Evolutionary conservation across 805 yeast genomes (phyloP).

Genomic region (Lachancea dasiensis): DNA sequence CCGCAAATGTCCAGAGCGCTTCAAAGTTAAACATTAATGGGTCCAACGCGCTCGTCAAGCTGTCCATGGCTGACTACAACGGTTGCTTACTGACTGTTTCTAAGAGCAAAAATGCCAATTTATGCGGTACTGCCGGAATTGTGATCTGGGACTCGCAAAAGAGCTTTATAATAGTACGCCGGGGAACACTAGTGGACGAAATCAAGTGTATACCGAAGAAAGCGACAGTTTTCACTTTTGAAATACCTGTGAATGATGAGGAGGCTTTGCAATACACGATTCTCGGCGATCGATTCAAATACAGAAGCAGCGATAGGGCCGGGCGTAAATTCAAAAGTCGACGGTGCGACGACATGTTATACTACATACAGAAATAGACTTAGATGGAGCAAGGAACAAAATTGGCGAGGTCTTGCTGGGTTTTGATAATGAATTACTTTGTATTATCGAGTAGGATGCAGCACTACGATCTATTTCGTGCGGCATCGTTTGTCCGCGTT

Average conservation of each 20-base stretch:
- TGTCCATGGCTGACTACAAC: conserved; percentile 74
- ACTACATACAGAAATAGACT: conserved; percentile 16
- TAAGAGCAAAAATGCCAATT: conserved; percentile 48
- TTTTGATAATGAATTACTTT: no score
- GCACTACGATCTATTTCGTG: no score
- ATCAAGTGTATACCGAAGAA: conserved; percentile 60
- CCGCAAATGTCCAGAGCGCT: conserved; percentile 13
- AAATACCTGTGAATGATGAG: conserved; percentile 35
- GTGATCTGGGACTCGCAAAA: conserved; percentile 81
- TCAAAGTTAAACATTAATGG: conserved; percentile 21
- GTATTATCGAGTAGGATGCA: no score
- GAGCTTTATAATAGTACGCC: conserved; percentile 50
- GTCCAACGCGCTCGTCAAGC: conserved; percentile 41
- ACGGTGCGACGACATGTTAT: conserved; percentile 53
- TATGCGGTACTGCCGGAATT: conserved; percentile 64
- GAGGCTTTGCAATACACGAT: conserved; percentile 52
- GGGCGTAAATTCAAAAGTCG: conserved; percentile 81
- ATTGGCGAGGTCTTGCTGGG: no score
- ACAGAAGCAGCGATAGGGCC: conserved; percentile 73
- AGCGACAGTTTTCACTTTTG: conserved; percentile 57
- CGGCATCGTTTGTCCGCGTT: no score
- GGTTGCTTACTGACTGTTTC: conserved; percentile 64
- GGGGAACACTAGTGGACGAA: conserved; percentile 49
- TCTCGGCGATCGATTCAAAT: conserved; percentile 72
- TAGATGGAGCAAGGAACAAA: conserved; percentile 1